Evolutionary conservation across 176 grass and related monocot species (phyloP), one percentile per base, ranked within the genome.

Genomic region (Cenchrus purpureus): DNA sequence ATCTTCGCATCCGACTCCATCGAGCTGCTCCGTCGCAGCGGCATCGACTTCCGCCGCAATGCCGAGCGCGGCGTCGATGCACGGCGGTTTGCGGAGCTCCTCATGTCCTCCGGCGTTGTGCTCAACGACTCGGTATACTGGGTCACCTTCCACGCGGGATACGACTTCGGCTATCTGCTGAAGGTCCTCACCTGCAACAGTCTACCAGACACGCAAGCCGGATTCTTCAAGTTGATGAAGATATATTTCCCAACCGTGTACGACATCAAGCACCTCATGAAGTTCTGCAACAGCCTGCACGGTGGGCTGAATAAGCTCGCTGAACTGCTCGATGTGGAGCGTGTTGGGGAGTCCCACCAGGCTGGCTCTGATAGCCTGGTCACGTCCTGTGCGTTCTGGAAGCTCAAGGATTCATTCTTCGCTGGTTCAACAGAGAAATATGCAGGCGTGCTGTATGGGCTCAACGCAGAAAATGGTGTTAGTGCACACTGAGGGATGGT

Each of bases 231-330:
- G 65, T 69, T 98, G 10, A 95, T 98, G 68, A 95, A 94, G 83
- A 92, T 98, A 17, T 98, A 95, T 52, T 98, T 98, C 86, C 96
- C 96, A 0, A 92, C 88, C 0, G 89, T 98, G 19, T 98, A 95
- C 11, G 96, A 98, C 84, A 88, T 98, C 61, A 98, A 98, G 61
- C 96, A 98, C n/a, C 88, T 98, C 6, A 98, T 98, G 93, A 98
- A 92, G 73, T 98, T 98, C 74, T 98, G 96, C 90, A 98, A 98
- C 78, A 98, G 93, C 78, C 86, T 98, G 67, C 96, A 98, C 54
- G 96, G 96, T 0, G 96, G 96, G n/a, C 86, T 98, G 34, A 95
- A 98, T 84, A 98, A 95, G 84, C 91, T 98, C 0, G 96, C 96
- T 0, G 93, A 98, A 78, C 79, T 95, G 51, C 96, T 98, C 2